Evolutionary conservation across 2,329 filamentous ascomycete genomes (phyloP), one percentile per base, ranked within the genome.

Genomic region (Taxawa tesnikishii): DNA sequence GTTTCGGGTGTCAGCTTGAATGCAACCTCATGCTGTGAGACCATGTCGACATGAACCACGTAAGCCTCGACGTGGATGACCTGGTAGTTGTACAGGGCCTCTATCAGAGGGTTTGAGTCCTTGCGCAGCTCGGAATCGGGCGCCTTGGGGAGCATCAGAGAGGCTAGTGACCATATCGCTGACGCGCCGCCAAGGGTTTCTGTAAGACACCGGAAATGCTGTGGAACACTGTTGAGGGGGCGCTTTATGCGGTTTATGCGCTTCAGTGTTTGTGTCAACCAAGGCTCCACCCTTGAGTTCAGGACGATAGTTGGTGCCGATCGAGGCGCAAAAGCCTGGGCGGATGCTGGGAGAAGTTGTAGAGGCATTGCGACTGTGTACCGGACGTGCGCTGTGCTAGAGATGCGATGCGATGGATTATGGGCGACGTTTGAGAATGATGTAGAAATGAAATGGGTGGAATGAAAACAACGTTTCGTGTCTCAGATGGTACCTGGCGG

Each of bases 1-100:
- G 87, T 85, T 55, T 96, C 90, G 37, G 79, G 74, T 15, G 87
- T 96, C 51, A 98, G 73, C 72, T 98, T 98, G 73, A 87, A 96
- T 45, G 87, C 90, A 51, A 98, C 85, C 65, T 96, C 90, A 56
- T 93, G 90, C 60, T 87, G 81, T 50, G 92, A 75, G 38, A 98
- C 88, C 85, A 96, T 94, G 65, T 98, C 90, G 59, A 98, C 85
- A 59, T 96, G 88, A 39, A 98, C 90, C 47, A 96, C 88, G 58
- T 98, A 98, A 32, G 90, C 90, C 63, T 96, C 87, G 47, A 96
- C 67, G 56, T 94, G 84, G 51, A 94, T 67, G 53, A 94, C 73
- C 65, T 92, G 81, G 60, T 88, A 90, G 70, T 92, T 92, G 71
- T 82, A 84, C 41, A 94, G 65, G 42, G 82, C 83, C 61, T 94